These are phyloP conservation scores for Psilocybe mexicana DNA, from an alignment of 1,284 basidiomycete genomes.

Conservation along the genomic window DNA sequence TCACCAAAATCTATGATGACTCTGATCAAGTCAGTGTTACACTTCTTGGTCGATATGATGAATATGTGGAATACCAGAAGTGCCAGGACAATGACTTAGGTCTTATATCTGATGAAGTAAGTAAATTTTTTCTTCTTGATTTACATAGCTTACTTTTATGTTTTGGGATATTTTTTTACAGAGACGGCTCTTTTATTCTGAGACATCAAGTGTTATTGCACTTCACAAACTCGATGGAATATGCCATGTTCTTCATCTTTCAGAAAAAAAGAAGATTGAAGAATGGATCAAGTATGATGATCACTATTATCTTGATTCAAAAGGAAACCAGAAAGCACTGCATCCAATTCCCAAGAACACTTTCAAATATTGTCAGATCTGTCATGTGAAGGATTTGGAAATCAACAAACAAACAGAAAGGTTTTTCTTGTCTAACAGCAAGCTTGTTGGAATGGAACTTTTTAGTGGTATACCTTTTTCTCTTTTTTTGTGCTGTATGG, in stretches of 20 bases:
- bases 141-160: neutral
- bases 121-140: constrained; percentile 5
- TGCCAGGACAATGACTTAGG: neutral
- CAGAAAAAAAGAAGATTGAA: constrained; percentile 34
- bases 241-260: constrained; percentile 42
- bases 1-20: constrained; percentile 37
- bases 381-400: constrained; percentile 34
- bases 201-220: constrained; percentile 27
- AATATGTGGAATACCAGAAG: constrained; percentile 26
- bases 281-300: constrained; percentile 52
- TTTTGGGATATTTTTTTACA: constrained; percentile 34
- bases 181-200: constrained; percentile 41
- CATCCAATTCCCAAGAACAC: constrained; percentile 27
- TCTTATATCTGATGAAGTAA: constrained; percentile 35
- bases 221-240: constrained; percentile 46
- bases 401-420: constrained; percentile 29
- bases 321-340: constrained; percentile 29
- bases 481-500: neutral
- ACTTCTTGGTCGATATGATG: constrained; percentile 44
- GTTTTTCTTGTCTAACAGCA: constrained; percentile 38
- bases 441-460: constrained; percentile 58
- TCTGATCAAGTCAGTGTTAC: constrained; percentile 37
- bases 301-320: constrained; percentile 54
- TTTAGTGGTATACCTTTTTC: constrained; percentile 53
- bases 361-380: constrained; percentile 38